Conservation (phyloP, 2,329 filamentous ascomycete species). For the Colletotrichum higginsianum region DNA sequence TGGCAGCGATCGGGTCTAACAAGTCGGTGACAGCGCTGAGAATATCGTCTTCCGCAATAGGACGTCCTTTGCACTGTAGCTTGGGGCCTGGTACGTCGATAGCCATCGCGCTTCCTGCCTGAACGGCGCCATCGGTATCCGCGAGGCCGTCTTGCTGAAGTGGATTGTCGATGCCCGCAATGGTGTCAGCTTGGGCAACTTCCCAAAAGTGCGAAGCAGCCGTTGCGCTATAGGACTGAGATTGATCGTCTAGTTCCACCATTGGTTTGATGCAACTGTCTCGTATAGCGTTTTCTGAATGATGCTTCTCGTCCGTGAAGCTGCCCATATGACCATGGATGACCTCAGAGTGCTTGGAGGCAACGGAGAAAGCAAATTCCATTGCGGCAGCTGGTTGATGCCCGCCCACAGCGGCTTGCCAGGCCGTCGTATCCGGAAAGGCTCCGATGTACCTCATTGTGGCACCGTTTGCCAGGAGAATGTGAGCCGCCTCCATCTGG, state of each 20-base stretch:
- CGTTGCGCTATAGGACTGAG: too few relatives aligned
- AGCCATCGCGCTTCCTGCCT: not conserved
- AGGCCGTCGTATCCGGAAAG: not conserved
- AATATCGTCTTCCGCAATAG: not conserved
- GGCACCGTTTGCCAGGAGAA: not conserved
- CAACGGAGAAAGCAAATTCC: not conserved
- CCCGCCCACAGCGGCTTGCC: not conserved
- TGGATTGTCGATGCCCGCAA: too few relatives aligned
- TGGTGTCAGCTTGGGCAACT: too few relatives aligned
- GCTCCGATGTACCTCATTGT: not conserved
- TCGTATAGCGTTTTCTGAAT: not conserved
- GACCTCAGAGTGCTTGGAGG: not conserved
- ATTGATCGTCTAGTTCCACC: too few relatives aligned
- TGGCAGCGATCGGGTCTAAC: constrained; percentile 4
- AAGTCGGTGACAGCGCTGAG: not conserved
- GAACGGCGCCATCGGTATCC: not conserved
- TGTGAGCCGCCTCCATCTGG: not conserved
- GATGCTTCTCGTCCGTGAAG: not conserved
- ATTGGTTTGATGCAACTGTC: not conserved
- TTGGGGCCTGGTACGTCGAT: not conserved
- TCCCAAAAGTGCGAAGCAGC: too few relatives aligned
- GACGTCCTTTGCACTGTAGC: too few relatives aligned
- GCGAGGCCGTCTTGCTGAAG: too few relatives aligned
- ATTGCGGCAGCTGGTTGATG: not conserved
- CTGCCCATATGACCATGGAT: not conserved